phyloP scores from a whole-genome alignment of 441 rosid genomes.

The Hura crepitans region DNA sequence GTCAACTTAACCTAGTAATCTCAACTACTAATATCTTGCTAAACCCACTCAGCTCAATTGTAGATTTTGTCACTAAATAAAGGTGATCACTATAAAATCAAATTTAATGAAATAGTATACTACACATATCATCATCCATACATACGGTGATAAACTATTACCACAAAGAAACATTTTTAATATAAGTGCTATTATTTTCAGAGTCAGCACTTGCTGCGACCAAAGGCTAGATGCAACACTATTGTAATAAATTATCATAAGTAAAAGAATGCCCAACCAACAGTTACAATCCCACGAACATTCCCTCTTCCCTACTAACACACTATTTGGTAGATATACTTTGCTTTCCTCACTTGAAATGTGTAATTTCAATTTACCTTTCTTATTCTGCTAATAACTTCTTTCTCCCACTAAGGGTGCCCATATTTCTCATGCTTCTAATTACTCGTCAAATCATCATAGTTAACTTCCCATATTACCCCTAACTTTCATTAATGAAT shows the following conservation, averaged over 20 bases:
- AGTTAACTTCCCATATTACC: background rate
- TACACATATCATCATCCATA: background rate
- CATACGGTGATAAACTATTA: background rate
- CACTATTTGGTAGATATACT: no score
- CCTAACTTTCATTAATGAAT: background rate
- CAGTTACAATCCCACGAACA: no score
- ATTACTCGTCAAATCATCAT: conserved; percentile 10
- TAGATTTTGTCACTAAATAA: background rate
- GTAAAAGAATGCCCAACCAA: no score
- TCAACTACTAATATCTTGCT: background rate
- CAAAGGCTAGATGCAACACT: background rate
- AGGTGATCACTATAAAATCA: background rate
- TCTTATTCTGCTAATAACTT: background rate
- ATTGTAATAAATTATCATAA: background rate
- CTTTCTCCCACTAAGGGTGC: no score
- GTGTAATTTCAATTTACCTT: background rate
- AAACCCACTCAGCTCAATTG: background rate
- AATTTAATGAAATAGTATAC: background rate
- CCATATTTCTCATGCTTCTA: background rate
- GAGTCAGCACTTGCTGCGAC: background rate
- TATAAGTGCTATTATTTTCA: background rate
- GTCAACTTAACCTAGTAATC: background rate
- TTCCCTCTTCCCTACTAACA: no score
- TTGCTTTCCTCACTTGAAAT: background rate
- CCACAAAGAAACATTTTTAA: background rate